These are phyloP conservation scores for Paramecium bursaria DNA, from an alignment of 73 alveolate species.

Conservation along the genomic window DNA sequence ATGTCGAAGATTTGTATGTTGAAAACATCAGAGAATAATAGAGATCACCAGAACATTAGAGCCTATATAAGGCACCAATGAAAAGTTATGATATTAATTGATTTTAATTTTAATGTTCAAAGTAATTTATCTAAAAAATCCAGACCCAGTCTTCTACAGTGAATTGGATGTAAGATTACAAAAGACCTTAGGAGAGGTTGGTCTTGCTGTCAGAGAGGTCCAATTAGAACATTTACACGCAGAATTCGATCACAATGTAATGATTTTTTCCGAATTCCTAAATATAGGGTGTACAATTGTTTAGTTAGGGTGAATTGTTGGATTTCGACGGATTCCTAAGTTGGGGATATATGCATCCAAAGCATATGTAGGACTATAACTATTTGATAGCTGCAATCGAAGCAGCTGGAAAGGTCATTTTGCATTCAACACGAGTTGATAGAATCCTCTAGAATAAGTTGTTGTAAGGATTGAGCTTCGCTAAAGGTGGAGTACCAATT, in stretches of 20 bases:
- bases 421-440: conserved; percentile 32
- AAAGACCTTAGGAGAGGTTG: conserved; percentile 21
- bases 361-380: conserved; percentile 63
- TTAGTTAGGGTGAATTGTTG: conserved; percentile 7
- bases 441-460: conserved; percentile 37
- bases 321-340: conserved; percentile 64
- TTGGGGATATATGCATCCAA: conserved; percentile 69
- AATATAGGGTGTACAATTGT: conserved; percentile 19
- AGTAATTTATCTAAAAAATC: conserved; percentile 43
- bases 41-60: conserved; percentile 7
- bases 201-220: conserved; percentile 32
- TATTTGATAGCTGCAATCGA: conserved; percentile 39
- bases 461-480: conserved; percentile 44
- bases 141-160: conserved; percentile 71
- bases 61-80: conserved; percentile 50
- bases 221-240: conserved; percentile 46
- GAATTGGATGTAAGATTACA: conserved; percentile 52
- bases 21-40: conserved; percentile 9
- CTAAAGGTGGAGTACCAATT: conserved; percentile 65
- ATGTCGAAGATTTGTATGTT: conserved; percentile 38
- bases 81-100: too few relatives aligned
- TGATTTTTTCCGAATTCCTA: conserved; percentile 8
- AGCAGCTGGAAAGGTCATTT: conserved; percentile 47
- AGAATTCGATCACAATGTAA: conserved; percentile 53
- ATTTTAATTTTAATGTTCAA: too few relatives aligned